These are phyloP conservation scores for Fusarium gaditjirri DNA, from an alignment of 2,329 filamentous ascomycete species.

Conservation along the genomic window DNA sequence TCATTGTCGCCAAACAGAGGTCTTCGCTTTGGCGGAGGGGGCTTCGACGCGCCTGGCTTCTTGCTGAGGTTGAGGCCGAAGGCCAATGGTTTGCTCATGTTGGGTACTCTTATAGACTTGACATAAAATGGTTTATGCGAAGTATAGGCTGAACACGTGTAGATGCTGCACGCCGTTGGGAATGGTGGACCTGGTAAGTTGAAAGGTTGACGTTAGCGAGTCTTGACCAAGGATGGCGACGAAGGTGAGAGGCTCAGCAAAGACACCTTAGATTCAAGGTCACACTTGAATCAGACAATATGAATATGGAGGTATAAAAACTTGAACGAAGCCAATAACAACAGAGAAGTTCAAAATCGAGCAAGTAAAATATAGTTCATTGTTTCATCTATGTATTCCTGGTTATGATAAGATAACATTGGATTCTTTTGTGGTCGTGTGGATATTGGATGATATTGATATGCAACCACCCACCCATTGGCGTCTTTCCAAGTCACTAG, in stretches of 20 bases:
- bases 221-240: background rate
- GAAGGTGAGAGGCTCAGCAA: background rate
- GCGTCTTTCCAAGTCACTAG: conserved; percentile 31
- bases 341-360: too few relatives aligned
- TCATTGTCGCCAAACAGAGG: conserved; percentile 67
- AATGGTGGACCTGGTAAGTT: background rate
- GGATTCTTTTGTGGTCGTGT: background rate
- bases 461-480: conserved; percentile 6
- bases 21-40: conserved; percentile 61
- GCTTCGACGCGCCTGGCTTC: conserved; percentile 63
- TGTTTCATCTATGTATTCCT: background rate
- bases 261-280: background rate
- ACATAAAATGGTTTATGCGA: background rate
- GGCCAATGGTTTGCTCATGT: conserved; percentile 62
- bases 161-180: conserved; percentile 3
- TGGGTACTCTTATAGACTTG: conserved; percentile 1
- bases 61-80: conserved; percentile 70
- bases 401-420: background rate
- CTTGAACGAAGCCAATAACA: too few relatives aligned
- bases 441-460: background rate
- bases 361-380: background rate
- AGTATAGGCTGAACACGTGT: background rate
- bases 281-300: background rate
- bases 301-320: too few relatives aligned
- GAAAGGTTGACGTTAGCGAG: conserved; percentile 15